Percentiles rank a stretch among this genome's conserved stretches.
phyloP scores from a whole-genome alignment of 257 asterid species.

The Anisodus tanguticus region DNA sequence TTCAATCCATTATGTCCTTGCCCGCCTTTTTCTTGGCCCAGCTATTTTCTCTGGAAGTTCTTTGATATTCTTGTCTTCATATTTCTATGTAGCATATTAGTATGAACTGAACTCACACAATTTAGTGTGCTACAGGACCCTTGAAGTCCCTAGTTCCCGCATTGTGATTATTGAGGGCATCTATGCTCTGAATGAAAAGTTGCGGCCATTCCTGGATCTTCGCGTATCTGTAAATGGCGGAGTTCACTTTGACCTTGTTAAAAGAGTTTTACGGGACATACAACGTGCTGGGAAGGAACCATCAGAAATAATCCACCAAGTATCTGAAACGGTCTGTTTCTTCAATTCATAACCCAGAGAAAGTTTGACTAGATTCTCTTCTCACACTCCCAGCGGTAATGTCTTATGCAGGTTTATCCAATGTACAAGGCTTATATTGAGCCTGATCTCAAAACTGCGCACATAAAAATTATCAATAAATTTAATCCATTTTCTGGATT shows the following conservation, averaged over 20 bases:
- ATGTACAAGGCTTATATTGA: slow-evolving; percentile 98
- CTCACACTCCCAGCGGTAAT: background rate
- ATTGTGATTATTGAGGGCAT: slow-evolving; percentile 92
- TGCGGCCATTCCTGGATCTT: slow-evolving; percentile 85
- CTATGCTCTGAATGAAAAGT: slow-evolving; percentile 84
- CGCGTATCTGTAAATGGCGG: slow-evolving; percentile 97
- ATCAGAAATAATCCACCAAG: slow-evolving; percentile 95
- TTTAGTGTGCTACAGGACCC: slow-evolving; percentile 59
- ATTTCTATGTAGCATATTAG: background rate
- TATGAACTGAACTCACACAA: background rate
- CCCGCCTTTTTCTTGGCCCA: background rate
- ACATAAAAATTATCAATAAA: slow-evolving; percentile 86
- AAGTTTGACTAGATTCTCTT: slow-evolving; percentile 11
- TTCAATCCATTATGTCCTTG: background rate
- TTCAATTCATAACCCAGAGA: slow-evolving; percentile 4
- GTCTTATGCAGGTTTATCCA: slow-evolving; percentile 78
- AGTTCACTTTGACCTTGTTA: slow-evolving; percentile 96
- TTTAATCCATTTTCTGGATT: slow-evolving; percentile 95
- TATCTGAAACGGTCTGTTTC: slow-evolving; percentile 88
- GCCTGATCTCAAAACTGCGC: slow-evolving; percentile 97
- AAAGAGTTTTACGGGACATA: slow-evolving; percentile 92
- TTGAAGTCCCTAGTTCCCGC: slow-evolving; percentile 91
- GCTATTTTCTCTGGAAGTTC: slow-evolving; percentile 14
- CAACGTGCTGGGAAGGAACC: slow-evolving; percentile 98
- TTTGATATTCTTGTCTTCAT: background rate